phyloP scores from a whole-genome alignment of 768 basidiomycete genomes.

The Termitomyces eurrhizus region DNA sequence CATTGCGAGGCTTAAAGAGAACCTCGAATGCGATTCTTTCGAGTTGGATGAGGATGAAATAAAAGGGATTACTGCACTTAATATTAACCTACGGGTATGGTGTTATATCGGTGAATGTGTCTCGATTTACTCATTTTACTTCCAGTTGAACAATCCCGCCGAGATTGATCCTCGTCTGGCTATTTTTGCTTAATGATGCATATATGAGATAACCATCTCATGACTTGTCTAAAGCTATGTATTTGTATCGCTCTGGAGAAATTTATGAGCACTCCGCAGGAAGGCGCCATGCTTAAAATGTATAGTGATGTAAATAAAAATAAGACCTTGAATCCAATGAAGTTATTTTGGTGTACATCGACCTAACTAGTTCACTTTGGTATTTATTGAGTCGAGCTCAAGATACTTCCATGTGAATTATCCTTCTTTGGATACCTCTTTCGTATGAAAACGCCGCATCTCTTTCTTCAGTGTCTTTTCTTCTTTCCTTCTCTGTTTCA shows the following conservation, averaged over 20 bases:
- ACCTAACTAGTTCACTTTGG: constrained; percentile 25
- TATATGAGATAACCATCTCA: neutral
- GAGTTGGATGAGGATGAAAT: constrained; percentile 58
- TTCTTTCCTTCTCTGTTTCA: constrained; percentile 52
- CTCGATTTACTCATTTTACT: constrained; percentile 8
- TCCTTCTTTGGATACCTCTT: neutral
- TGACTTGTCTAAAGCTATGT: neutral
- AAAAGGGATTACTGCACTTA: constrained; percentile 51
- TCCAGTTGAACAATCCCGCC: constrained; percentile 66
- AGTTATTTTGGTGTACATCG: neutral
- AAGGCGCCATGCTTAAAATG: neutral
- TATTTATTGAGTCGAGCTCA: constrained; percentile 17
- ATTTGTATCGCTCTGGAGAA: neutral
- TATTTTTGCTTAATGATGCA: constrained; percentile 58
- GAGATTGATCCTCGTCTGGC: constrained; percentile 61
- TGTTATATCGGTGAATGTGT: neutral
- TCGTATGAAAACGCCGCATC: neutral
- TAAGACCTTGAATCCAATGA: neutral
- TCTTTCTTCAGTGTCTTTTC: constrained; percentile 26
- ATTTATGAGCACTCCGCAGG: neutral
- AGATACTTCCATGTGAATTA: neutral
- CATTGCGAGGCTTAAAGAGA: constrained; percentile 43
- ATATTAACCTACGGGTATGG: constrained; percentile 59
- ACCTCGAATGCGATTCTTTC: constrained; percentile 37
- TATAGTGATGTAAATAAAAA: neutral